These are phyloP conservation scores for Apiotrichum akiyoshidainum DNA, from an alignment of 1,284 basidiomycete species.

Conservation along the genomic window DNA sequence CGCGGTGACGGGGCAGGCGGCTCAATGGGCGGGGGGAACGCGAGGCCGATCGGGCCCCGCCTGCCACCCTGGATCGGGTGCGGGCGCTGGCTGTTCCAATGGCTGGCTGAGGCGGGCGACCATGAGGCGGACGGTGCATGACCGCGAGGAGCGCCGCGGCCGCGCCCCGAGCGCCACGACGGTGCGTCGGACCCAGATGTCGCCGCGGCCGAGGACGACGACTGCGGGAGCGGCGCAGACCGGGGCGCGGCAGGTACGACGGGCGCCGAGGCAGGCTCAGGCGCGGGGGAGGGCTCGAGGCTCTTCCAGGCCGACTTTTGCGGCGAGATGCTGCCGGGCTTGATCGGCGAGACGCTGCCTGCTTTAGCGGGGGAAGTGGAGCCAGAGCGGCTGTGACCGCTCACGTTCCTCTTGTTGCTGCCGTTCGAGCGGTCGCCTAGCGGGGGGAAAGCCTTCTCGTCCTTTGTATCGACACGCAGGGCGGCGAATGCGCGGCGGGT, in stretches of 20 bases:
- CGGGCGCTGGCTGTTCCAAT: conserved; percentile 7
- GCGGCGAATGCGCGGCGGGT: conserved; percentile 29
- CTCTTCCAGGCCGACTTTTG: conserved; percentile 6
- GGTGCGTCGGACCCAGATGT: neutral
- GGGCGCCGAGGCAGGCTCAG: neutral
- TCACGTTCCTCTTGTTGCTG: neutral
- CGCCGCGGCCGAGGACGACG: neutral
- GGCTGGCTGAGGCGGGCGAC: conserved; percentile 6
- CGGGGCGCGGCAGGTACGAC: neutral
- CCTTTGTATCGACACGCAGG: conserved; percentile 15
- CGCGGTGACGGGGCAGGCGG: neutral
- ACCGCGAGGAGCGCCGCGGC: neutral
- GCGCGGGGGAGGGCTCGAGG: neutral
- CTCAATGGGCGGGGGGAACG: conserved; percentile 34
- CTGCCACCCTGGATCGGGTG: conserved; percentile 42
- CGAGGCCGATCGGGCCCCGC: conserved; percentile 36
- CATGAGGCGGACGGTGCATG: neutral
- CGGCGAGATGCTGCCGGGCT: neutral
- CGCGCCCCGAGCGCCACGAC: neutral
- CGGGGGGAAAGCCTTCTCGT: conserved; percentile 21
- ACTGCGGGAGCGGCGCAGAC: neutral
- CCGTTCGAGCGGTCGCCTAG: conserved; percentile 11
- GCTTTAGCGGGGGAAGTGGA: neutral
- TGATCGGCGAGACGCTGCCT: conserved; percentile 1
- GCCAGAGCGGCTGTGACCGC: neutral